Percentiles rank a stretch among this genome's conserved stretches.
These are phyloP conservation scores for Acorus calamus DNA, from an alignment of 106 monocot species.

Conservation along the genomic window DNA sequence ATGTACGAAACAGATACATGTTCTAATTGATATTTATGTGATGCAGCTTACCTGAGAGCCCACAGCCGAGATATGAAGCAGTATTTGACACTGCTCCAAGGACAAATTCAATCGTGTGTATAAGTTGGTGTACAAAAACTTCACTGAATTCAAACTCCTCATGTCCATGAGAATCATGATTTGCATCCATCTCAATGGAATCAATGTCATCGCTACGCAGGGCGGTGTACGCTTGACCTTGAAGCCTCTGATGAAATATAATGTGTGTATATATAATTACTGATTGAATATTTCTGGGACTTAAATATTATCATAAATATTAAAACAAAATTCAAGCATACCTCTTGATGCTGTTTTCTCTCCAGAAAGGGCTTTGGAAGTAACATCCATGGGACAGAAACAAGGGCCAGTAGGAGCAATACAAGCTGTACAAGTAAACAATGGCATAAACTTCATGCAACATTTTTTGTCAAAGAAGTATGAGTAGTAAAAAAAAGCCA, in stretches of 20 bases:
- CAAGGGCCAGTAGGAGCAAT: constrained; percentile 66
- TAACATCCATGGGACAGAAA: constrained; percentile 88
- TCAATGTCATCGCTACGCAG: constrained; percentile 65
- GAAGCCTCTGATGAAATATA: constrained; percentile 58
- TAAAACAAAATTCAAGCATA: constrained; percentile 2
- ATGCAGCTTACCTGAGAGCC: constrained; percentile 75
- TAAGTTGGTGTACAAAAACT: constrained; percentile 95
- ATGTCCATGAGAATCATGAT: constrained; percentile 49
- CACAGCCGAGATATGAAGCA: constrained; percentile 97
- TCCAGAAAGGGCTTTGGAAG: constrained; percentile 67
- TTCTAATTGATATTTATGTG: too few species aligned
- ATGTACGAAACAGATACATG: too few species aligned
- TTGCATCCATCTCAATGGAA: constrained; percentile 42
- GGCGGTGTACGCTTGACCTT: constrained; percentile 64
- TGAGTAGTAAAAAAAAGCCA: not conserved
- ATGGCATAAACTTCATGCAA: not conserved
- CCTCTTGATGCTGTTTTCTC: constrained; percentile 44
- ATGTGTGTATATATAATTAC: not conserved
- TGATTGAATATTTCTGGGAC: too few species aligned
- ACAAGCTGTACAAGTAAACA: constrained; percentile 50
- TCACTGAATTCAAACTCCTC: constrained; percentile 97
- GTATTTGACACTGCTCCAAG: constrained; percentile 98
- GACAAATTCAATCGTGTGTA: constrained; percentile 98
- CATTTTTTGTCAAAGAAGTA: too few species aligned
- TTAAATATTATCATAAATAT: too few species aligned